phyloP scores from a whole-genome alignment of 23 red algal genomes.

The Gracilaria vermiculophylla region DNA sequence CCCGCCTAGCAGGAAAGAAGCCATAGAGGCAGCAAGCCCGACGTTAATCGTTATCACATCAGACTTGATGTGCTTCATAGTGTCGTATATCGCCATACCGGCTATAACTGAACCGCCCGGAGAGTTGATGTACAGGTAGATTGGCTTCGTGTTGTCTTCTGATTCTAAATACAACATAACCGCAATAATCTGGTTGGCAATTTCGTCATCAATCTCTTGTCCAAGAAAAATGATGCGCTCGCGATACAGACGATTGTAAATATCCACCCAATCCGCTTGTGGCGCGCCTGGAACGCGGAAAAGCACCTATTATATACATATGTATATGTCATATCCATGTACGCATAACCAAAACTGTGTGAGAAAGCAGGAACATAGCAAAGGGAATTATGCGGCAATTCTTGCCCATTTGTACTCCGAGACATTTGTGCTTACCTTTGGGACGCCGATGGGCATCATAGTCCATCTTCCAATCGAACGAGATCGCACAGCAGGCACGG shows the following conservation, averaged over 20 bases:
- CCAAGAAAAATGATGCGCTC: conserved; percentile 99
- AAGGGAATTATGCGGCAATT: too few species aligned
- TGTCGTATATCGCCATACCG: conserved; percentile 97
- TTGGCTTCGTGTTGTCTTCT: conserved; percentile 99
- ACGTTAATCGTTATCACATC: conserved; percentile 99
- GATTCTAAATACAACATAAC: conserved; percentile 98
- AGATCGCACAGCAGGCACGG: background rate
- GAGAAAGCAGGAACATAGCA: too few species aligned
- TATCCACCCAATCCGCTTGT: conserved; percentile 99
- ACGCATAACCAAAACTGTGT: background rate
- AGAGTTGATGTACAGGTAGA: conserved; percentile 99
- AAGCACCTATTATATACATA: conserved; percentile 46
- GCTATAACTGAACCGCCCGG: conserved; percentile 96
- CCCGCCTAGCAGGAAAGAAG: conserved; percentile 88
- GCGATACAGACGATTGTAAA: conserved; percentile 98
- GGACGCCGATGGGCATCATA: conserved; percentile 99
- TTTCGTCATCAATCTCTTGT: conserved; percentile 99
- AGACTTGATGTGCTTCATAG: conserved; percentile 97
- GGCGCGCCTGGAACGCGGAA: conserved; percentile 96
- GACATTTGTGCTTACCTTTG: conserved; percentile 92
- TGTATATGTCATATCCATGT: background rate
- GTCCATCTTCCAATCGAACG: conserved; percentile 54
- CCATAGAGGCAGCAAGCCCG: conserved; percentile 96
- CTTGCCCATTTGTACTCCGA: too few species aligned
- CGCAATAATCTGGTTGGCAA: conserved; percentile 99